These are phyloP conservation scores for Periconia sp. DNA, from an alignment of 2,329 filamentous ascomycete species.

Conservation along the genomic window DNA sequence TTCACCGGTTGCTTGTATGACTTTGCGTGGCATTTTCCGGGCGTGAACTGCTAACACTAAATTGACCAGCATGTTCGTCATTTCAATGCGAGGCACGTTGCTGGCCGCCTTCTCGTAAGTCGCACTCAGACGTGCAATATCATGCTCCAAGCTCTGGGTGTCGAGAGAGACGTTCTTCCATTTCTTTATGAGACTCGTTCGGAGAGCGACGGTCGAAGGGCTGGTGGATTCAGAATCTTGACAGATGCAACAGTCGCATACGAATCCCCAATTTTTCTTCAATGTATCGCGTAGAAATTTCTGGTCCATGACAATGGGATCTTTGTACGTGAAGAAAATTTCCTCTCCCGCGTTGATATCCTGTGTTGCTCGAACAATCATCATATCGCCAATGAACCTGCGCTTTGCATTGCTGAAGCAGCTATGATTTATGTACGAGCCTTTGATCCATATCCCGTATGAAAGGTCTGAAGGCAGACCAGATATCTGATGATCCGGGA, in stretches of 20 bases:
- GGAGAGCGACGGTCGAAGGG: no score
- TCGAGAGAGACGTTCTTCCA: not conserved
- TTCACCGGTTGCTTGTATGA: no score
- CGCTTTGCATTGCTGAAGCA: slow-evolving; percentile 43
- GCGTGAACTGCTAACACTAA: no score
- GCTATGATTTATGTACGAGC: slow-evolving; percentile 49
- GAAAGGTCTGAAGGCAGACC: no score
- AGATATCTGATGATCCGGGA: slow-evolving; percentile 8
- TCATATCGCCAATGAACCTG: slow-evolving; percentile 43
- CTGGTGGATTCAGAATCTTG: slow-evolving; percentile 12
- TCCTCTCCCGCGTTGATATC: slow-evolving; percentile 22
- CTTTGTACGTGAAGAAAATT: slow-evolving; percentile 17
- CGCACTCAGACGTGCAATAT: no score
- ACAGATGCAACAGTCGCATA: slow-evolving; percentile 21
- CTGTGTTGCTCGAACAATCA: slow-evolving; percentile 44
- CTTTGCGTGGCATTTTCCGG: no score
- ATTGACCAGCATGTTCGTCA: no score
- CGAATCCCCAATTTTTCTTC: slow-evolving; percentile 16
- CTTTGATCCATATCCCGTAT: slow-evolving; percentile 43
- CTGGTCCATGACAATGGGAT: not conserved
- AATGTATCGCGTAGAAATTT: no score
- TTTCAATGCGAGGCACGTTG: no score
- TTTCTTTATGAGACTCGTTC: slow-evolving; percentile 6
- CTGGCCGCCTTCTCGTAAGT: no score
- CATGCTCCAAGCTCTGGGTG: no score